phyloP scores from a whole-genome alignment of 2,329 filamentous ascomycete genomes.

The Chalara sp. region DNA sequence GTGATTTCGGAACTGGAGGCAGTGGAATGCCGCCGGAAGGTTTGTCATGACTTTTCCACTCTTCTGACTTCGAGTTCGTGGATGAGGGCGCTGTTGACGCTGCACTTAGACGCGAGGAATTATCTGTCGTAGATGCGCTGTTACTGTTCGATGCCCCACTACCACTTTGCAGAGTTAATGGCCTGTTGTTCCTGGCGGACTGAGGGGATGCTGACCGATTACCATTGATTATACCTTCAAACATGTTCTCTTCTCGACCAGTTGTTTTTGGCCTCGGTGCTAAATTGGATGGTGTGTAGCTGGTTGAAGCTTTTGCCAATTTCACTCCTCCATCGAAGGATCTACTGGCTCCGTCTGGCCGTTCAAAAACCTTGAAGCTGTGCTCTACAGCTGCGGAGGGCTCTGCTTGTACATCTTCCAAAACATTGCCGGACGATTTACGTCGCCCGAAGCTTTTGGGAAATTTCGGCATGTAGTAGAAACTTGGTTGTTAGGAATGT shows the following conservation, averaged over 20 bases:
- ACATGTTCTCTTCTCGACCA: conserved; percentile 27
- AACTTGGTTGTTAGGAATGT: conserved; percentile 8
- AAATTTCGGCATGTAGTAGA: conserved; percentile 29
- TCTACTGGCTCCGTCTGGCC: conserved; percentile 17
- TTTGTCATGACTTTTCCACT: conserved; percentile 24
- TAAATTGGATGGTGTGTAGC: neutral
- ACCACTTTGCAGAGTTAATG: conserved; percentile 23
- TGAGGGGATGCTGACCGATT: conserved; percentile 26
- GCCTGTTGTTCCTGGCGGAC: neutral
- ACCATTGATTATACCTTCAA: conserved; percentile 21
- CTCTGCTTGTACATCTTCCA: conserved; percentile 19
- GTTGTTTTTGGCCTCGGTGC: conserved; percentile 16
- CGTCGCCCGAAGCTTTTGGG: conserved; percentile 27
- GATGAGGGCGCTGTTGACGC: conserved; percentile 29
- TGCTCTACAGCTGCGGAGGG: conserved; percentile 14
- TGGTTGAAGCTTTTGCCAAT: conserved; percentile 15
- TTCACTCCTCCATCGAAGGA: conserved; percentile 27
- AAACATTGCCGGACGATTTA: conserved; percentile 25
- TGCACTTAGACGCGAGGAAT: conserved; percentile 28
- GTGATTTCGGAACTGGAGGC: conserved; percentile 23
- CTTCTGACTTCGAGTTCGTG: conserved; percentile 22
- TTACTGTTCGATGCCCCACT: conserved; percentile 30
- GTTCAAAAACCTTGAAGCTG: conserved; percentile 29
- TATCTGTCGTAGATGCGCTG: conserved; percentile 27
- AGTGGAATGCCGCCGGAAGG: conserved; percentile 23